Percentiles rank a stretch among this genome's conserved stretches.
Evolutionary conservation across 495 filamentous ascomycete species (phyloP).

Genomic region (Astrocystis sublimbata): DNA sequence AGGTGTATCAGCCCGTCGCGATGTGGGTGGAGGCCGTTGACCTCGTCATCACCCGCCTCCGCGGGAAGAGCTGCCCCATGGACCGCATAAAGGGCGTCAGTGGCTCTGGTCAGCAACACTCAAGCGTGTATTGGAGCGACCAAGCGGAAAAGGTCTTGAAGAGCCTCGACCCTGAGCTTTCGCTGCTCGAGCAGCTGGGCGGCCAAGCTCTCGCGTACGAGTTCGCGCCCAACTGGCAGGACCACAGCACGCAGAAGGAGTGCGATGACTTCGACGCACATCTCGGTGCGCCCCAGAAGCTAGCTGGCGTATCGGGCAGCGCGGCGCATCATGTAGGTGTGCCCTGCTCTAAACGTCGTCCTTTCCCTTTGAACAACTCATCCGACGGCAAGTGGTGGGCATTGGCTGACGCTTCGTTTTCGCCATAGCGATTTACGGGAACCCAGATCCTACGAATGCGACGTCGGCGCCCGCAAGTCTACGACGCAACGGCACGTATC

Average conservation of each 20-base stretch:
- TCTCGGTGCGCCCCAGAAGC: conserved; percentile 61
- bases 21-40: conserved; percentile 95
- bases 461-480: conserved; percentile 74
- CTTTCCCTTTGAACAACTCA: neutral
- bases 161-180: conserved; percentile 58
- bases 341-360: neutral
- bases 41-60: conserved; percentile 71
- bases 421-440: conserved; percentile 84
- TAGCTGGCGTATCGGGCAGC: conserved; percentile 84
- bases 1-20: conserved; percentile 89
- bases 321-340: conserved; percentile 84
- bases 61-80: conserved; percentile 74
- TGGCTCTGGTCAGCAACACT: conserved; percentile 94
- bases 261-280: conserved; percentile 82
- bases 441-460: conserved; percentile 91
- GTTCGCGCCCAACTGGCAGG: conserved; percentile 96
- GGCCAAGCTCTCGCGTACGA: conserved; percentile 75
- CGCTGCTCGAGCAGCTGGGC: conserved; percentile 67
- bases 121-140: conserved; percentile 85
- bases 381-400: neutral
- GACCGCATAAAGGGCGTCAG: conserved; percentile 76
- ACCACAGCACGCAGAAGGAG: conserved; percentile 87
- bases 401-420: conserved; percentile 11
- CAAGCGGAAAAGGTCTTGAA: conserved; percentile 67
- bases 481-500: conserved; percentile 77